Evolutionary conservation across 2,329 filamentous ascomycete species (phyloP), one percentile per base, ranked within the genome.

Genomic region (Neopestalotiopsis sp.): DNA sequence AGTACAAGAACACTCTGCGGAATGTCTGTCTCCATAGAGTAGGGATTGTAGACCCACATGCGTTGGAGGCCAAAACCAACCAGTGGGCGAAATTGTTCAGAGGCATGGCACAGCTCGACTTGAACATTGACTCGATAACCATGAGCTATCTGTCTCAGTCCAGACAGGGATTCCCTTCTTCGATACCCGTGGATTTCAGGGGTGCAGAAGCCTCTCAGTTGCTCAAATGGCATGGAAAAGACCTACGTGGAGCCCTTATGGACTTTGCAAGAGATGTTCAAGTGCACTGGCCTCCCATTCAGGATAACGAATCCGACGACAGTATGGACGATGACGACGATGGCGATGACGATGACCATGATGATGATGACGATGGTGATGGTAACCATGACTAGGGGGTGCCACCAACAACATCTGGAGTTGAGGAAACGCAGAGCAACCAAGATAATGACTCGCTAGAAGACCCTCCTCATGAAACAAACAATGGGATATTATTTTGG

Each of bases 21-120:
- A 73, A 73, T 6, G 75, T 89, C 7, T 82, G 81, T 68, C 73
- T 89, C 0, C 85, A 85, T 75, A 84, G 81, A 59, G 72, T 87
- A 20, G 78, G 83, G 1, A 56, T 73, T 4, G 28, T 20, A 38
- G 64, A 24, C 28, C 20, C 14, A 52, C 65, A 17, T 70, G 2
- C 68, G n/a, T 9, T 17, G 13, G 42, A 68, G 1, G 6, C 65
- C 20, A 78, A 75, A 67, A 45, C 71, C 65, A 82, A 78, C 66
- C 45, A 57, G 13, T 87, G 84, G 84, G 68, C 70, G 1, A 70
- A 71, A 3, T 77, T 86, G 20, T 77, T 86, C 40, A 71, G 74
- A 1, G 73, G 72, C 12, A 73, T 86, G 61, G 74, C 76, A 0
- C 70, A 77, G 1, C 76, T 77, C 1, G 72, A 72, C 4, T 74